Percentiles rank a stretch among this genome's conserved stretches.
These are phyloP conservation scores for Lanmaoa pseudosensibilis DNA, from an alignment of 768 basidiomycete genomes.

Conservation along the genomic window DNA sequence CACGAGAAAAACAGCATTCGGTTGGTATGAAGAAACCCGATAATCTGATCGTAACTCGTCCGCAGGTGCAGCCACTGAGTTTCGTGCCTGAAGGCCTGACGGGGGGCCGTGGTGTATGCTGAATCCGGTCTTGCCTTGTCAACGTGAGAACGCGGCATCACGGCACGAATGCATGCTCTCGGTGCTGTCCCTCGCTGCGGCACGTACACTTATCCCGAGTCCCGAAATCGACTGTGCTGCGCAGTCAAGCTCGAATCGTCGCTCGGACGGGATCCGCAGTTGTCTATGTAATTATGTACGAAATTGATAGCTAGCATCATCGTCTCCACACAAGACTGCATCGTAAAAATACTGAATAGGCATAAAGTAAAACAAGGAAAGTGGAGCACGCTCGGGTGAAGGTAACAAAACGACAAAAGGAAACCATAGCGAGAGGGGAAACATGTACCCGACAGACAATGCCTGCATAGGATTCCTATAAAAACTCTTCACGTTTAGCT, in stretches of 20 bases:
- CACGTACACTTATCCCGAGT: too few relatives aligned
- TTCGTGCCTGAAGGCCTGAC: background rate
- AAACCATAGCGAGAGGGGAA: background rate
- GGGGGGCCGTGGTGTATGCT: too few relatives aligned
- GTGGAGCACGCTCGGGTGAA: background rate
- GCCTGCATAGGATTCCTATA: background rate
- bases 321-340: constrained; percentile 1
- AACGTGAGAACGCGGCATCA: too few relatives aligned
- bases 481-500: background rate
- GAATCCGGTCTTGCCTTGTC: too few relatives aligned
- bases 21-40: constrained; percentile 3
- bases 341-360: constrained; percentile 11
- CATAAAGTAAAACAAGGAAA: constrained; percentile 14
- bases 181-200: too few relatives aligned
- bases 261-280: background rate
- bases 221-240: too few relatives aligned
- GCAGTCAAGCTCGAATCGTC: too few relatives aligned
- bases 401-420: constrained; percentile 7
- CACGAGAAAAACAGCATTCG: background rate
- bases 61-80: background rate
- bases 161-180: too few relatives aligned
- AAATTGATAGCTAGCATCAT: constrained; percentile 7
- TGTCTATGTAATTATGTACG: background rate
- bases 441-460: background rate
- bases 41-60: background rate